A percentile compares a stretch with the other conserved stretches of the same genome.
Conservation (phyloP, 306 rosid species). For the Canavalia gladiata region DNA sequence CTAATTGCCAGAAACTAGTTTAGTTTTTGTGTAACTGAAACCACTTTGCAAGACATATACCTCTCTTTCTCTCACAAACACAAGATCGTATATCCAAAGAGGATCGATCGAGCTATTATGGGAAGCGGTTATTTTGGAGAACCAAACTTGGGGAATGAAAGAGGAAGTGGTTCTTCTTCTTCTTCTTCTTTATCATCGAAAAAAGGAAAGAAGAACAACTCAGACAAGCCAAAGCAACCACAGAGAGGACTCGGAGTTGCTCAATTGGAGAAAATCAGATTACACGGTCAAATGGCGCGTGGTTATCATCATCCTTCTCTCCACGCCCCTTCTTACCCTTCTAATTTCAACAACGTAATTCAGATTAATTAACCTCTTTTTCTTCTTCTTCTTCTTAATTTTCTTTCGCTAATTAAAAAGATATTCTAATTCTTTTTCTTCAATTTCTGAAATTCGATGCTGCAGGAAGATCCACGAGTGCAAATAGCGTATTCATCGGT, state of each 20-base stretch:
- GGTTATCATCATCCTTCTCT: conserved; percentile 49
- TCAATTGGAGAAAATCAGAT: conserved; percentile 97
- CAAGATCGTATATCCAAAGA: neutral
- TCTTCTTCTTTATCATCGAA: conserved; percentile 58
- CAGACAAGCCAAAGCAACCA: conserved; percentile 91
- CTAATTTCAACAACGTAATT: conserved; percentile 63
- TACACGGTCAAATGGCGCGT: conserved; percentile 73
- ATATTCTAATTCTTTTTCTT: neutral
- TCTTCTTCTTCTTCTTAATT: neutral
- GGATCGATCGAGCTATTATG: conserved; percentile 48
- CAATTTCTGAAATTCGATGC: neutral
- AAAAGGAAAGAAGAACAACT: conserved; percentile 72
- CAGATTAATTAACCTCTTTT: neutral
- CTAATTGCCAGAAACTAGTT: too few species aligned
- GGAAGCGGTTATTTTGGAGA: conserved; percentile 83
- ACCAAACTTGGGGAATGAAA: conserved; percentile 69
- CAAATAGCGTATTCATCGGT: conserved; percentile 68
- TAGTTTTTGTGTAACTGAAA: conserved; percentile 11
- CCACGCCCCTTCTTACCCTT: conserved; percentile 49
- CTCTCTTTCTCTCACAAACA: neutral
- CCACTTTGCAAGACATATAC: conserved; percentile 44
- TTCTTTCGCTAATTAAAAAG: neutral
- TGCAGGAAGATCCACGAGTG: conserved; percentile 76
- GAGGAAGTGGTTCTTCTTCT: conserved; percentile 54
- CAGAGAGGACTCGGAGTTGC: conserved; percentile 99